phyloP scores from a whole-genome alignment of 306 rosid genomes.

The Vigna mungo region DNA sequence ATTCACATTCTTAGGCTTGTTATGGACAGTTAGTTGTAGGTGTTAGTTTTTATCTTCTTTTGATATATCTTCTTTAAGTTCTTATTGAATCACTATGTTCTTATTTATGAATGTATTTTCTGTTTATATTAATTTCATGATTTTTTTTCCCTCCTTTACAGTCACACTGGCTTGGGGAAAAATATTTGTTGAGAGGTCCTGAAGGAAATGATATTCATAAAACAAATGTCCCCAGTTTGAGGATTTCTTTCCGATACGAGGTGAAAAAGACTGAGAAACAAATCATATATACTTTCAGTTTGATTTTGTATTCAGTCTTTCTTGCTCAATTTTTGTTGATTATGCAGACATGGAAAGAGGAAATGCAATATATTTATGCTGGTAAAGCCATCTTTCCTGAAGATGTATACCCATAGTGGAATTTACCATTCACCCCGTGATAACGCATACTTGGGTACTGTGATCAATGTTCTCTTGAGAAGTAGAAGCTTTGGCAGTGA shows the following conservation, averaged over 20 bases:
- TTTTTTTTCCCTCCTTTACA: conserved; percentile 45
- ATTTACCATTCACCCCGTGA: background rate
- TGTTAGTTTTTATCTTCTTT: background rate
- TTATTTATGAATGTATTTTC: conserved; percentile 26
- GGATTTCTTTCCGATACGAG: conserved; percentile 69
- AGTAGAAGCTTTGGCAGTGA: conserved; percentile 15
- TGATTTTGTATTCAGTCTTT: conserved; percentile 17
- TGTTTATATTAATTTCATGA: background rate
- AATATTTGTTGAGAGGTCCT: conserved; percentile 72
- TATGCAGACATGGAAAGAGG: conserved; percentile 86
- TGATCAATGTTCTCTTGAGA: background rate
- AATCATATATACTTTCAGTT: conserved; percentile 9
- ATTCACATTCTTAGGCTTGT: background rate
- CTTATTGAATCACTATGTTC: background rate
- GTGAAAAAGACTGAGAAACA: conserved; percentile 42
- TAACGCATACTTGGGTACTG: background rate
- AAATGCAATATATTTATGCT: conserved; percentile 67
- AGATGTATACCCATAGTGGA: conserved; percentile 55
- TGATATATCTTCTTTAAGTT: conserved; percentile 4
- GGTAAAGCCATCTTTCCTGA: conserved; percentile 62
- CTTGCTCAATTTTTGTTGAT: conserved; percentile 35
- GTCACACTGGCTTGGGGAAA: conserved; percentile 81
- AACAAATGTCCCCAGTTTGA: conserved; percentile 73
- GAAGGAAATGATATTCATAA: conserved; percentile 85
- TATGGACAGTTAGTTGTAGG: background rate